A percentile compares a stretch with the other conserved stretches of the same genome.
Evolutionary conservation across 768 basidiomycete genomes (phyloP).

Genomic region (Rhizopogon salebrosus): DNA sequence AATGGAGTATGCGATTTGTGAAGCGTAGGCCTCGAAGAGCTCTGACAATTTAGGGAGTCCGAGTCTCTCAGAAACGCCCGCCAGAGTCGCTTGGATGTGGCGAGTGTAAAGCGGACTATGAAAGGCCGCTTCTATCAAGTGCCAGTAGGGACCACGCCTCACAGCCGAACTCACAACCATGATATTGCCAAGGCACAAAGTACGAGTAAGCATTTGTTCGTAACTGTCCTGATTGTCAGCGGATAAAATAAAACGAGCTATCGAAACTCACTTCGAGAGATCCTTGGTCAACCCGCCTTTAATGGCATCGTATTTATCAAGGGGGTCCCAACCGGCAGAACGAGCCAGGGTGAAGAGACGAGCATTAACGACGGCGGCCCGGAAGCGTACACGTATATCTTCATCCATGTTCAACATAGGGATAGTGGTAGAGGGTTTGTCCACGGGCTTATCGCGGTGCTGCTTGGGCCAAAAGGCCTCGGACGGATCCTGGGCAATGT

Average conservation of each 20-base stretch:
- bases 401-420: slow-evolving; percentile 54
- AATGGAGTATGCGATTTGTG: slow-evolving; percentile 70
- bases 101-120: slow-evolving; percentile 24
- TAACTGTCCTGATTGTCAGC: slow-evolving; percentile 39
- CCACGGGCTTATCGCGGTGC: slow-evolving; percentile 22
- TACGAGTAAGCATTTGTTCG: slow-evolving; percentile 71
- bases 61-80: slow-evolving; percentile 58
- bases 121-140: slow-evolving; percentile 67
- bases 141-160: slow-evolving; percentile 82
- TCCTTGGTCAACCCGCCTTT: slow-evolving; percentile 38
- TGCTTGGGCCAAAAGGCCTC: slow-evolving; percentile 42
- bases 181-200: slow-evolving; percentile 68
- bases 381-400: slow-evolving; percentile 83
- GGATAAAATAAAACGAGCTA: not conserved
- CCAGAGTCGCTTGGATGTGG: slow-evolving; percentile 47
- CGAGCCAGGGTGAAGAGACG: slow-evolving; percentile 50
- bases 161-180: slow-evolving; percentile 74
- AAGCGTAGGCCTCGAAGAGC: slow-evolving; percentile 76
- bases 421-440: slow-evolving; percentile 42
- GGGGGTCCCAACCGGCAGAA: slow-evolving; percentile 23
- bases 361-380: slow-evolving; percentile 57
- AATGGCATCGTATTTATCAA: slow-evolving; percentile 43
- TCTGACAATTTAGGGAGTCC: slow-evolving; percentile 55
- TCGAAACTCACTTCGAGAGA: slow-evolving; percentile 43
- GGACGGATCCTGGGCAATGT: slow-evolving; percentile 53